Percentiles rank a stretch among this genome's conserved stretches.
phyloP scores from a whole-genome alignment of 2,329 filamentous ascomycete species.

The Neospermospora avenae region DNA sequence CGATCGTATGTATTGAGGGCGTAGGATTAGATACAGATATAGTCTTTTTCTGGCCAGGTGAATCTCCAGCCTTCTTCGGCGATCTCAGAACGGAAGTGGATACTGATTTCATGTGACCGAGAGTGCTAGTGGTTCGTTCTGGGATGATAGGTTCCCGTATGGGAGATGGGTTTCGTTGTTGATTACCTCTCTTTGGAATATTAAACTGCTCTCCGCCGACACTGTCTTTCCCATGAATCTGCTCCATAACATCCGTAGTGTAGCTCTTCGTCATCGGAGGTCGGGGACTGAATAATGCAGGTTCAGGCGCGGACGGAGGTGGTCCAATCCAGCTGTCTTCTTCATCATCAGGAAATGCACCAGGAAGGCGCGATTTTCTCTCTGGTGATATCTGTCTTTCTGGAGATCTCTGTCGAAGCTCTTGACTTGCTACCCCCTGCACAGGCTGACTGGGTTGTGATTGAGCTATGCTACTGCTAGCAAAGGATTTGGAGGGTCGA shows the following conservation, averaged over 20 bases:
- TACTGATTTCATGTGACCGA: conserved; percentile 58
- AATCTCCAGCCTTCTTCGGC: conserved; percentile 39
- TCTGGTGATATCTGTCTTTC: conserved; percentile 17
- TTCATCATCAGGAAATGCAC: conserved; percentile 57
- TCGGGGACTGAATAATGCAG: conserved; percentile 43
- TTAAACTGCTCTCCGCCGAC: conserved; percentile 47
- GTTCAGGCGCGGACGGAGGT: conserved; percentile 26
- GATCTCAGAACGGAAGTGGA: conserved; percentile 59
- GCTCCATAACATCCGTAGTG: conserved; percentile 60
- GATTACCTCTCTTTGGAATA: conserved; percentile 41
- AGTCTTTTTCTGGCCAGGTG: conserved; percentile 50
- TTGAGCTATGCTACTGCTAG: conserved; percentile 19
- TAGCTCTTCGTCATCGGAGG: conserved; percentile 58
- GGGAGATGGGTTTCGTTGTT: conserved; percentile 34
- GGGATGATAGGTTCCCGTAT: conserved; percentile 30
- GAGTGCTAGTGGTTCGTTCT: conserved; percentile 32
- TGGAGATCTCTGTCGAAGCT: conserved; percentile 15
- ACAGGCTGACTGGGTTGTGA: conserved; percentile 23
- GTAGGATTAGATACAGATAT: conserved; percentile 57
- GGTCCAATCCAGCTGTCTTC: conserved; percentile 62
- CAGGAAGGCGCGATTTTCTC: conserved; percentile 41
- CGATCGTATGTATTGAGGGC: conserved; percentile 50
- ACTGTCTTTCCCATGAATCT: conserved; percentile 47
- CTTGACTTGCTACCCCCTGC: conserved; percentile 17
- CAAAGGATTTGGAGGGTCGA: conserved; percentile 35